Conservation (phyloP, 768 basidiomycete genomes). For the Coprinopsis strossmayeri region DNA sequence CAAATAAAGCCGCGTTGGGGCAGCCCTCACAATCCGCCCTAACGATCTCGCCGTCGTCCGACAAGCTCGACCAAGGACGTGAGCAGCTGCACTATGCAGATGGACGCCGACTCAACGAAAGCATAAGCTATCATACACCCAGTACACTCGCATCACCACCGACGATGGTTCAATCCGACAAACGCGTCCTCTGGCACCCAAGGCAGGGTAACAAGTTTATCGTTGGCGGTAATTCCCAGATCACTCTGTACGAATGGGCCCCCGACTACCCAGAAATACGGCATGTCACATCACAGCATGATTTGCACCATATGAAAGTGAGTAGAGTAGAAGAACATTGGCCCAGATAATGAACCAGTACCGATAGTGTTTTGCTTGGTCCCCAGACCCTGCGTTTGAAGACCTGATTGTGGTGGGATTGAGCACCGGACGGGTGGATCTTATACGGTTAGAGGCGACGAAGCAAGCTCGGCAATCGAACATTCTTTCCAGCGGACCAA, state of each 20-base stretch:
- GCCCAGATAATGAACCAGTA: not conserved
- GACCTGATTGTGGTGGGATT: slow-evolving; percentile 76
- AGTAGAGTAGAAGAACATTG: slow-evolving; percentile 15
- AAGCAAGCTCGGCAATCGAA: slow-evolving; percentile 48
- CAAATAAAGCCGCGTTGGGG: too few species aligned
- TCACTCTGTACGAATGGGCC: slow-evolving; percentile 73
- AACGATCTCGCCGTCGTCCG: too few species aligned
- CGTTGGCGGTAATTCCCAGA: slow-evolving; percentile 69
- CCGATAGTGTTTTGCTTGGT: slow-evolving; percentile 76
- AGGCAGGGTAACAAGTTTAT: slow-evolving; percentile 65
- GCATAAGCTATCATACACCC: too few species aligned
- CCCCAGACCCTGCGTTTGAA: slow-evolving; percentile 60
- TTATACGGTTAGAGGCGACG: slow-evolving; percentile 63
- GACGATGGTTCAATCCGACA: slow-evolving; percentile 41
- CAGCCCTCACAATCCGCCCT: too few species aligned
- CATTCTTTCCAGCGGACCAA: slow-evolving; percentile 49
- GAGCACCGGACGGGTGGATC: slow-evolving; percentile 64
- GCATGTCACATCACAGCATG: slow-evolving; percentile 68
- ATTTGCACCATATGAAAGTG: slow-evolving; percentile 72
- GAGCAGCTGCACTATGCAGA: too few species aligned
- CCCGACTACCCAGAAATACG: slow-evolving; percentile 61
- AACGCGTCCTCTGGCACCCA: slow-evolving; percentile 78
- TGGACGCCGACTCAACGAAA: too few species aligned
- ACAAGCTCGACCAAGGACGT: too few species aligned
- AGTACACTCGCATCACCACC: too few species aligned